Conservation (phyloP, 192 early-diverging fungal species). For the Gryganskiella cystojenkinii region DNA sequence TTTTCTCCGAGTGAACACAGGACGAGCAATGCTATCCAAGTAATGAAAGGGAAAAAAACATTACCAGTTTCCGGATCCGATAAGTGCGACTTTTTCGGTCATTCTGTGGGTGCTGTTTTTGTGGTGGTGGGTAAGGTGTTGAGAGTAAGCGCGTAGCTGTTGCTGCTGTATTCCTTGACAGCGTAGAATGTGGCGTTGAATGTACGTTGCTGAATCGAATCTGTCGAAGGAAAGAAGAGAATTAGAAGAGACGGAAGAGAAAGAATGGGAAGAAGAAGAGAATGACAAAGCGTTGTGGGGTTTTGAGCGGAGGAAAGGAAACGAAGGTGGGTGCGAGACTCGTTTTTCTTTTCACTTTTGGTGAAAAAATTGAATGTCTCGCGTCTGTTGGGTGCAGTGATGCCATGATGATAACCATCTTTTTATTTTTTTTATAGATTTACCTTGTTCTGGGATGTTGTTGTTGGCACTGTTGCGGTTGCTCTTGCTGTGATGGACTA, state of each 20-base stretch:
- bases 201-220: background rate
- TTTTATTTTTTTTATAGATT: too few species aligned
- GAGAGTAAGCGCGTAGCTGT: constrained; percentile 8
- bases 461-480: too few species aligned
- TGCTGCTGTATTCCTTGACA: background rate
- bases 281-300: background rate
- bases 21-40: too few species aligned
- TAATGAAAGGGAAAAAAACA: constrained; percentile 3
- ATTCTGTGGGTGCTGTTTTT: constrained; percentile 16
- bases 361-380: too few species aligned
- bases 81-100: constrained; percentile 84
- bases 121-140: constrained; percentile 1
- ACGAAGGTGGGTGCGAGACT: background rate
- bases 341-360: background rate
- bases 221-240: constrained; percentile 2
- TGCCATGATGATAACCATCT: too few species aligned
- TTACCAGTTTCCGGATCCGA: constrained; percentile 97
- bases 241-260: background rate
- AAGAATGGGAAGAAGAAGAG: background rate
- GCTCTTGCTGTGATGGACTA: too few species aligned
- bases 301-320: too few species aligned
- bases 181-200: background rate
- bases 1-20: too few species aligned
- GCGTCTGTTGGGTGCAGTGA: too few species aligned
- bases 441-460: too few species aligned